Evolutionary conservation across 31 red algal genomes (phyloP).

Genomic region (Odonthalia washingtoniensis): DNA sequence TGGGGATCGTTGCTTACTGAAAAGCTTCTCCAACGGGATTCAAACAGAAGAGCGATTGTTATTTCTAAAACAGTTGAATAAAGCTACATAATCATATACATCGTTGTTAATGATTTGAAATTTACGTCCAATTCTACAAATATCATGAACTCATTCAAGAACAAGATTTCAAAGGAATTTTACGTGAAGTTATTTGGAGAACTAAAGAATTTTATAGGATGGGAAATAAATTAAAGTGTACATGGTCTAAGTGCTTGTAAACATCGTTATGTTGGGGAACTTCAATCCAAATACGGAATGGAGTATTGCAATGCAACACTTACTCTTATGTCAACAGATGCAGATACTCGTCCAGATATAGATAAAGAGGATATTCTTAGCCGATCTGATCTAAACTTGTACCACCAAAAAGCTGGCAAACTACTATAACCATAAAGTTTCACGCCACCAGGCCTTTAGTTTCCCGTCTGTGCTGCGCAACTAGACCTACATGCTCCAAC

Average conservation of each 20-base stretch:
- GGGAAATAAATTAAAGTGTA: neutral
- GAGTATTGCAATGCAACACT: neutral
- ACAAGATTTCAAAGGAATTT: slow-evolving; percentile 1
- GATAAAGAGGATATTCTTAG: neutral
- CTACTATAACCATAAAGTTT: neutral
- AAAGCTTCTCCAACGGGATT: neutral
- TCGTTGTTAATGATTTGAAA: neutral
- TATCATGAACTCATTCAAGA: slow-evolving; percentile 9
- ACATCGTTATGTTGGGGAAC: neutral
- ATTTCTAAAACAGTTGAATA: neutral
- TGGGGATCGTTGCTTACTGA: slow-evolving; percentile 4
- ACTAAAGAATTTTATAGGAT: slow-evolving; percentile 40
- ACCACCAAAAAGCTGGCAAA: neutral
- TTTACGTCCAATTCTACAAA: neutral
- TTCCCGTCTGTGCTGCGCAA: neutral
- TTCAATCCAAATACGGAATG: neutral
- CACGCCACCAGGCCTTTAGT: neutral
- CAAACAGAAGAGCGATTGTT: slow-evolving; percentile 22
- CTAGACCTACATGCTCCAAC: neutral
- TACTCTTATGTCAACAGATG: neutral
- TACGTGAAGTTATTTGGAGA: slow-evolving; percentile 40
- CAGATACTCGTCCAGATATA: neutral
- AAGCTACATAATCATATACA: neutral
- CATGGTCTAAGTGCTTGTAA: neutral
- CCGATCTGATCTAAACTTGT: neutral